Conservation (phyloP, 352 stramenopile genomes). For the Achlya hypogyna region DNA sequence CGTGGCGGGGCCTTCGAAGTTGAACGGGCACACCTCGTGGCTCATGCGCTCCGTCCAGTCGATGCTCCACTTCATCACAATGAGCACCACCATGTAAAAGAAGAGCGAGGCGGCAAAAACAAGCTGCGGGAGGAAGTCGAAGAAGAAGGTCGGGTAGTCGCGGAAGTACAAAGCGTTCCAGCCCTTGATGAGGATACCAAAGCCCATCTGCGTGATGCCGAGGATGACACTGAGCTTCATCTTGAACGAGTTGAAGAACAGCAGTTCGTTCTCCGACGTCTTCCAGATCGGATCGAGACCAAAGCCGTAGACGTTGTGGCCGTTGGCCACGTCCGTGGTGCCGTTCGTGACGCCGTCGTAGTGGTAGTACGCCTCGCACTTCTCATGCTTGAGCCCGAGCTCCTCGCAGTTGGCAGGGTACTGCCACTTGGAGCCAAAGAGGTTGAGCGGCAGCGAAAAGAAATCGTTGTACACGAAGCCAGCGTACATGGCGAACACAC, state of each 20-base stretch:
- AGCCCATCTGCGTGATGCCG: constrained; percentile 98
- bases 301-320: constrained; percentile 93
- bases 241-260: constrained; percentile 99
- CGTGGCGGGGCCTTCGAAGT: constrained; percentile 89
- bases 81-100: constrained; percentile 98
- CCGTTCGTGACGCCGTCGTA: constrained; percentile 73
- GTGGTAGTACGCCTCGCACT: constrained; percentile 60
- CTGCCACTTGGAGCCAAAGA: constrained; percentile 93
- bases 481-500: constrained; percentile 96
- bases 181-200: constrained; percentile 94
- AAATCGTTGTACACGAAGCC: constrained; percentile 99
- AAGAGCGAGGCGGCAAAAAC: constrained; percentile 96
- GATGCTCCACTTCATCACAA: constrained; percentile 99
- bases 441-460: constrained; percentile 96
- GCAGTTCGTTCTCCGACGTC: constrained; percentile 93
- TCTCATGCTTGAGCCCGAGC: constrained; percentile 35
- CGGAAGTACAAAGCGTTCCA: constrained; percentile 96
- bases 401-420: constrained; percentile 74
- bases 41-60: constrained; percentile 95
- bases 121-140: constrained; percentile 96
- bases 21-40: constrained; percentile 85
- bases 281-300: constrained; percentile 98
- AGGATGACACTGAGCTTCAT: constrained; percentile 99
- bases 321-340: constrained; percentile 54
- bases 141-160: constrained; percentile 92